Evolutionary conservation across 2,329 filamentous ascomycete species (phyloP), one percentile per base, ranked within the genome.

Genomic region (Xylariaceae sp.): DNA sequence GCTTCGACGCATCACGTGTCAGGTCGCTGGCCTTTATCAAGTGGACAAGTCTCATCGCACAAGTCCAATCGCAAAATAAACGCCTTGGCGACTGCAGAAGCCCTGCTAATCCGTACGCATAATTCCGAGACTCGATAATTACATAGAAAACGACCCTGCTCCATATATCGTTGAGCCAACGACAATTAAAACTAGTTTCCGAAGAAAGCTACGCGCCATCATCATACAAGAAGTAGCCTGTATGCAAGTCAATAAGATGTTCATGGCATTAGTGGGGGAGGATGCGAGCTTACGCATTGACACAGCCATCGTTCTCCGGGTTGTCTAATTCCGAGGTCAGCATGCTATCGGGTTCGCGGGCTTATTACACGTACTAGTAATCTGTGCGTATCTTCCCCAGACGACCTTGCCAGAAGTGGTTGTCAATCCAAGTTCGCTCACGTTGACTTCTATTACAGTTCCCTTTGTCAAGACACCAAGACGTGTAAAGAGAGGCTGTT

Each of bases 341-440:
- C 49, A 35, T n/a, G 11, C 11, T n/a, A 30, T 35, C 49, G n/a
- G 34, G 10, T 50, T 35, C 49, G 49, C 9, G 30, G 1, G 17
- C 10, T 51, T 17, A 9, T n/a, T 51, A 35, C 49, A 51, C 49
- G 9, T 51, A 51, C 49, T 82, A 4, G 73, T 76, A 37, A 75
- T 68, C 62, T 73, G 67, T 11, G 67, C 68, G 61, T 68, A 66
- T 56, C 90, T 49, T 58, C 62, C 92, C 92, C 92, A 97, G 5
- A 93, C 90, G 7, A 96, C 90, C 78, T 97, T 97, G 64, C 94
- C 94, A 63, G 86, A 87, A 1, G 92, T 88, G 2, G 94, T 97
- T 13, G 95, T 91, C 62, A 97, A 79, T 64, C 94, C 94, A 64
- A 97, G 76, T 73, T 99, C 94, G 58, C 84, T 89, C 35, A 97